Conservation (phyloP, 371 early-diverging fungal genomes). For the Cokeromyces recurvatus region DNA sequence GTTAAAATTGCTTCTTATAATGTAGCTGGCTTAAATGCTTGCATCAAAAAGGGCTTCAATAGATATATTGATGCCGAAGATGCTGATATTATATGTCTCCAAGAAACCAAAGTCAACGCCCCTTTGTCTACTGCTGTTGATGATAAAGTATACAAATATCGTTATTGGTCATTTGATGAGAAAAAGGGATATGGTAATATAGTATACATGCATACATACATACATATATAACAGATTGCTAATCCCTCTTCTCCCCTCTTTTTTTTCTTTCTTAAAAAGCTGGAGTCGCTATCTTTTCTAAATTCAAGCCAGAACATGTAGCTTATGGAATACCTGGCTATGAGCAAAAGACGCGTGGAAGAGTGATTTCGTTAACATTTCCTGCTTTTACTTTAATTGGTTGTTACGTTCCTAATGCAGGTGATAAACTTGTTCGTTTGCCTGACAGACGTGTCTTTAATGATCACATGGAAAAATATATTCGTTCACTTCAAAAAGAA, state of each 20-base stretch:
- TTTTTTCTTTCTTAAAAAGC: conserved; percentile 27
- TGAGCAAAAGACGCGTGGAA: conserved; percentile 58
- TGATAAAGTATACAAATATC: conserved; percentile 63
- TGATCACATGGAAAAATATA: conserved; percentile 59
- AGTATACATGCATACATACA: too few species aligned
- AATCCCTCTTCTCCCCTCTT: too few species aligned
- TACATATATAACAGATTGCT: too few species aligned
- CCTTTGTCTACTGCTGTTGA: conserved; percentile 45
- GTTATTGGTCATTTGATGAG: conserved; percentile 62
- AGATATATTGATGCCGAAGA: conserved; percentile 76
- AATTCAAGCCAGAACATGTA: conserved; percentile 66
- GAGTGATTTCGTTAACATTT: conserved; percentile 73
- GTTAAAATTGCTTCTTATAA: conserved; percentile 81
- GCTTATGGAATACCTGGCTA: conserved; percentile 59
- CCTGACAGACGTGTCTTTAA: conserved; percentile 66
- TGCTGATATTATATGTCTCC: conserved; percentile 81
- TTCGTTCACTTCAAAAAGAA: conserved; percentile 62
- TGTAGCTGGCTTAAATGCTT: conserved; percentile 69
- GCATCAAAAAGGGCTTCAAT: conserved; percentile 78
- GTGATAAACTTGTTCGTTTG: conserved; percentile 66
- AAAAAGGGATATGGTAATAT: conserved; percentile 77
- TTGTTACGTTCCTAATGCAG: conserved; percentile 83
- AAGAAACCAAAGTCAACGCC: conserved; percentile 81
- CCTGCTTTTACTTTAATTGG: conserved; percentile 63
- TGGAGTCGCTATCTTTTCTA: conserved; percentile 79